These are phyloP conservation scores for Erythrobasidium hasegawianum DNA, from an alignment of 1,284 basidiomycete genomes.

Conservation along the genomic window DNA sequence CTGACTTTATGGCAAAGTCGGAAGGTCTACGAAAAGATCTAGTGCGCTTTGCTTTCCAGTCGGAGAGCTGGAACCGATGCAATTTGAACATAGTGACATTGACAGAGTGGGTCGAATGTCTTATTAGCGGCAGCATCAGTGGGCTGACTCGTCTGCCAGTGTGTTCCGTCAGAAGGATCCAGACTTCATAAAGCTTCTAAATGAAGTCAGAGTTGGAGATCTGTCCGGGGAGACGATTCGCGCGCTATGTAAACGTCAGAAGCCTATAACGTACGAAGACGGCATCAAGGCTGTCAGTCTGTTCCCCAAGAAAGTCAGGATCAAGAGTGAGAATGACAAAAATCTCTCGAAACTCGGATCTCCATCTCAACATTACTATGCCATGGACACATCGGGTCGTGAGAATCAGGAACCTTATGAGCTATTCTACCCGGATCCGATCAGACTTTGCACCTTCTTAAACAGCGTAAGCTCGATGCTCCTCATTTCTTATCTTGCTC, in stretches of 20 bases:
- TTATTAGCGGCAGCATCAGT: not conserved
- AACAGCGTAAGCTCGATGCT: no score
- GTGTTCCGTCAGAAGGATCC: conserved; percentile 69
- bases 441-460: not conserved
- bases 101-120: conserved; percentile 57
- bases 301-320: conserved; percentile 81
- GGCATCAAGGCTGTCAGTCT: conserved; percentile 77
- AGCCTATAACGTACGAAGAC: conserved; percentile 62
- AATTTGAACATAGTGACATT: conserved; percentile 75
- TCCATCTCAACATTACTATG: conserved; percentile 29
- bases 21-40: no score
- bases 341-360: conserved; percentile 55
- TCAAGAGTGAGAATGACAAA: conserved; percentile 63
- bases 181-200: conserved; percentile 85
- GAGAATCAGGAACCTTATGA: conserved; percentile 12
- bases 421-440: conserved; percentile 24
- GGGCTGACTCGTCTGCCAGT: no score
- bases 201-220: conserved; percentile 80
- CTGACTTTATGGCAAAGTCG: conserved; percentile 47
- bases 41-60: conserved; percentile 75
- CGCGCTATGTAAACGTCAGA: conserved; percentile 60
- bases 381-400: conserved; percentile 37
- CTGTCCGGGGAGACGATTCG: conserved; percentile 58
- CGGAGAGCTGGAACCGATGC: conserved; percentile 68
- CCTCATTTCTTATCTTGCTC: no score